Conservation (phyloP, 2,329 filamentous ascomycete genomes). For the Trichocomaceae sp. region DNA sequence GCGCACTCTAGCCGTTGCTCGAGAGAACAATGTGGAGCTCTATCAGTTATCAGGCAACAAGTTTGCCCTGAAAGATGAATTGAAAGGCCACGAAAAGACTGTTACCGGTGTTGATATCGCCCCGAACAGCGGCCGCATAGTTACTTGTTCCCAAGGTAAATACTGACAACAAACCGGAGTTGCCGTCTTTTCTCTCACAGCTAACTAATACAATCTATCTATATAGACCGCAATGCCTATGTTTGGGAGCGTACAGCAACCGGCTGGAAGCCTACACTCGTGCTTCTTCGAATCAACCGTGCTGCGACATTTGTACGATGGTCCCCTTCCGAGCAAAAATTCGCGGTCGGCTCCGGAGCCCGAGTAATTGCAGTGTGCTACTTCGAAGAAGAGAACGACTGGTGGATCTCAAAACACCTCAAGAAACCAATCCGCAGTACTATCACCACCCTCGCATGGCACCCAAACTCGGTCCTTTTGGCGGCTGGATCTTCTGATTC, state of each 20-base stretch:
- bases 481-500: conserved; percentile 96
- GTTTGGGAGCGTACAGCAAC: conserved; percentile 93
- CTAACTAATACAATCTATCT: conserved; percentile 3
- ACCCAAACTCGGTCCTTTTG: conserved; percentile 92
- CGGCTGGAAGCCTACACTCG: conserved; percentile 94
- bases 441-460: conserved; percentile 91
- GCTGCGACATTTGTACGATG: conserved; percentile 95
- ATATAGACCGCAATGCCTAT: conserved; percentile 84
- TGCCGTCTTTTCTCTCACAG: not conserved
- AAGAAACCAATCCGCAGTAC: conserved; percentile 99
- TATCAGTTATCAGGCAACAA: conserved; percentile 66
- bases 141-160: conserved; percentile 89
- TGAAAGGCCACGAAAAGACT: conserved; percentile 94
- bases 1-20: conserved; percentile 79
- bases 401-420: conserved; percentile 99
- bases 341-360: conserved; percentile 92
- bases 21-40: conserved; percentile 83
- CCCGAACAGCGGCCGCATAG: conserved; percentile 81
- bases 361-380: conserved; percentile 95
- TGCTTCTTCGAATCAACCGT: conserved; percentile 92
- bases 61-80: conserved; percentile 81
- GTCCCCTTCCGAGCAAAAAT: conserved; percentile 95
- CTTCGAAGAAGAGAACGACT: conserved; percentile 98
- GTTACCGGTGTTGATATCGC: conserved; percentile 96
- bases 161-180: not conserved